Base-by-base conservation (phyloP, 1,284 basidiomycete species). In the Paramarasmius palmivorus region DNA sequence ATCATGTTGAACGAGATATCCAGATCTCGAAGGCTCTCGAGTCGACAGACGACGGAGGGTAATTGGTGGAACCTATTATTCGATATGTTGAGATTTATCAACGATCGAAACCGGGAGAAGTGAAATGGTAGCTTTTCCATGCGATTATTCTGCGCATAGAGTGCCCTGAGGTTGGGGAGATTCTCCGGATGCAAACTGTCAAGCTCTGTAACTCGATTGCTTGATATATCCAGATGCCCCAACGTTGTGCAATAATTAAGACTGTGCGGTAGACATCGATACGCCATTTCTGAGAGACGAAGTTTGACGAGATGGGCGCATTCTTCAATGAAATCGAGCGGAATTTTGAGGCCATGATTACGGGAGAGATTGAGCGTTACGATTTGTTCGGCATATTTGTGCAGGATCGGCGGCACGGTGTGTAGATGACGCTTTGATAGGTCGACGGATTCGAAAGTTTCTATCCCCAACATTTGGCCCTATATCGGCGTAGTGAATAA, bases 1-100 rank as follows among this genome's bases (percentile, higher is more conserved):
- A 99, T 90, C 67, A 82, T 85, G 73, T 99, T 99, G 79, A 98
- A 98, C 0, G 96, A 98, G 41, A 98, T 80, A 67, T 99, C 96
- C 19, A 99, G 83, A 62, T 96, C 93, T 29, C 83, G 75, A 25
- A 99, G 81, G 19, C 77, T 82, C 4, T 77, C 73, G 66, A 98
- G 84, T 55, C 89, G 76, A 67, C 84, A 89, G 17, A 99, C 81
- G 22, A 92, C 89, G 0, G 17, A 58, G 0, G 96, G 95, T 55
- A 99, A 81, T n/a, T 68, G 71, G 40, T 84, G 84, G 68, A 98
- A 95, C 66, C 94, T 93, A 77, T 99, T 99, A 74, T 98, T 99
- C 47, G 94, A 97, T 58, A 99, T 90, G 73, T 98, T 97, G 63
- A 99, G 81, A 45, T 86, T 85, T 52, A 83, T 84, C 50, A 98